Evolutionary conservation across 768 basidiomycete genomes (phyloP).

Genomic region (Fistulinella prunicolor): DNA sequence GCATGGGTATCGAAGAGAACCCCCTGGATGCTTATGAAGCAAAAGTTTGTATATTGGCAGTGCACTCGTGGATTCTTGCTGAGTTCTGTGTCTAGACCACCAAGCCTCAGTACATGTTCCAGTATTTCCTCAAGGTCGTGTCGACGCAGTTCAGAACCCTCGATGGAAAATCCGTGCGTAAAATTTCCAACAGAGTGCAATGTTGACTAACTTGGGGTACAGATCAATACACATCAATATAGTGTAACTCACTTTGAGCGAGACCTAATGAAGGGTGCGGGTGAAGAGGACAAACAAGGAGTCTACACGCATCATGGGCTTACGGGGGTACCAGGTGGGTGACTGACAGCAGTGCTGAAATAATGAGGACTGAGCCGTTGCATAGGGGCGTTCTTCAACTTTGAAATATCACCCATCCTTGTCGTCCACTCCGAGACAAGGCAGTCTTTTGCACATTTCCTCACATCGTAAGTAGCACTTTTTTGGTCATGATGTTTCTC

Average conservation of each 20-base stretch:
- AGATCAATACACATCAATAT: constrained; percentile 92
- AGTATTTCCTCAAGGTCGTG: constrained; percentile 99
- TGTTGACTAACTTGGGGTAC: constrained; percentile 7
- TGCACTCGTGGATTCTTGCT: constrained; percentile 1
- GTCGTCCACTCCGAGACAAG: constrained; percentile 88
- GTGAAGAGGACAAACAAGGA: constrained; percentile 58
- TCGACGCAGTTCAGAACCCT: constrained; percentile 91
- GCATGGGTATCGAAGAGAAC: constrained; percentile 68
- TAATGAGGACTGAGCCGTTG: not conserved
- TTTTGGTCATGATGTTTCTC: not conserved
- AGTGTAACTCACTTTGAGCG: constrained; percentile 96
- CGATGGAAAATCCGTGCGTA: constrained; percentile 61
- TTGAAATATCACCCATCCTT: constrained; percentile 95
- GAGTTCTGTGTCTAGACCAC: constrained; percentile 47
- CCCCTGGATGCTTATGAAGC: constrained; percentile 71
- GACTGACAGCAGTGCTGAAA: not conserved
- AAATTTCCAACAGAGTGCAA: not conserved
- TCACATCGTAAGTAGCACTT: constrained; percentile 78
- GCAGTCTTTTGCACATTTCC: constrained; percentile 96
- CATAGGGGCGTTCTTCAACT: constrained; percentile 82
- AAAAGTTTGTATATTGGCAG: constrained; percentile 41
- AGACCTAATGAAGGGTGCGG: constrained; percentile 65
- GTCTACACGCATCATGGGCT: constrained; percentile 73
- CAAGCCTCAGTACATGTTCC: constrained; percentile 91
- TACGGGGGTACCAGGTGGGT: constrained; percentile 63